Percentiles rank a stretch among this genome's conserved stretches.
Conservation (phyloP, 2,329 filamentous ascomycete genomes). For the Aspergillus nomiae region DNA sequence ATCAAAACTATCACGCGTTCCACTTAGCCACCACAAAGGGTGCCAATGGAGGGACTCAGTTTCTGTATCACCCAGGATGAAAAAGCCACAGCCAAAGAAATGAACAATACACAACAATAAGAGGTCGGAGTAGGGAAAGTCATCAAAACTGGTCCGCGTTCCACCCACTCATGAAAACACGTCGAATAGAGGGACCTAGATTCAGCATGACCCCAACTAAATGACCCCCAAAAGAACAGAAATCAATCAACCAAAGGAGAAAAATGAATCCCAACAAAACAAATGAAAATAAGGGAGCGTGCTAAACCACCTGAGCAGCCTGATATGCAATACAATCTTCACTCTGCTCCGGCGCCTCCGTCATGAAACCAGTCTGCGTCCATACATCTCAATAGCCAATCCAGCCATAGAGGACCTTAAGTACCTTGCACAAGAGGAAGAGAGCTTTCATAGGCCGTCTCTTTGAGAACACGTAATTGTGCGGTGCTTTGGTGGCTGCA, state of each 20-base stretch:
- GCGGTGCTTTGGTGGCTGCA: not conserved
- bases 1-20: not conserved
- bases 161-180: too few species aligned
- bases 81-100: not conserved
- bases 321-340: not conserved
- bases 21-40: not conserved
- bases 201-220: not conserved
- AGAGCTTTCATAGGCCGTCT: not conserved
- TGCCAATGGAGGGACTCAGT: not conserved
- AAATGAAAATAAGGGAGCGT: not conserved
- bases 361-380: not conserved
- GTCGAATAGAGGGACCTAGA: too few species aligned
- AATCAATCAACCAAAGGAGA: not conserved
- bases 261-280: not conserved
- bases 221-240: not conserved
- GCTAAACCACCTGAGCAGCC: not conserved
- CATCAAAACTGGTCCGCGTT: not conserved
- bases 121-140: not conserved
- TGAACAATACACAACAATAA: not conserved
- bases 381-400: not conserved
- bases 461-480: not conserved
- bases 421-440: not conserved
- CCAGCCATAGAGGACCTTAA: not conserved
- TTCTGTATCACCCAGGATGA: not conserved
- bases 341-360: too few species aligned